A percentile compares a stretch with the other conserved stretches of the same genome.
phyloP scores from a whole-genome alignment of 306 rosid species.

The Ormosia emarginata region DNA sequence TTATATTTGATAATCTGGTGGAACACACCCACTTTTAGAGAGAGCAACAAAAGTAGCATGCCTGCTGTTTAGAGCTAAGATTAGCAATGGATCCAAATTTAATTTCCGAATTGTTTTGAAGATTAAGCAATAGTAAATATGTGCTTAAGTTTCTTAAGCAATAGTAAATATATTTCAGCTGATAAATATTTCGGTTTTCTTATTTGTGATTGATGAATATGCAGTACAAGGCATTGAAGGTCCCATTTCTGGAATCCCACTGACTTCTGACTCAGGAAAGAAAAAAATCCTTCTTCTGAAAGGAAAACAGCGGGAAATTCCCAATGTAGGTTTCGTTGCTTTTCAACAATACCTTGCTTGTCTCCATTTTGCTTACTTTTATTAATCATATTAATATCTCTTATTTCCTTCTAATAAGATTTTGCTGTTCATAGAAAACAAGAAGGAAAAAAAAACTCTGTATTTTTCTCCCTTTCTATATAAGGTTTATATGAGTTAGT shows the following conservation, averaged over 20 bases:
- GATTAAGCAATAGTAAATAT: background rate
- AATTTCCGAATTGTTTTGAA: background rate
- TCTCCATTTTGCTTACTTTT: conserved; percentile 7
- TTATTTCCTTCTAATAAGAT: background rate
- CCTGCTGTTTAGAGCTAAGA: background rate
- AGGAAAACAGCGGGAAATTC: conserved; percentile 74
- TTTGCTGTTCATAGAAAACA: background rate
- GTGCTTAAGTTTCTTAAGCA: background rate
- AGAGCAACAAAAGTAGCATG: background rate
- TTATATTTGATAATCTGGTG: background rate
- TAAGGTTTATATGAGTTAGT: background rate
- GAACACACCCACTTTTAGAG: background rate
- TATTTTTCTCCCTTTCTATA: background rate
- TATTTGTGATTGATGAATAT: conserved; percentile 23
- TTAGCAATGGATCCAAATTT: background rate
- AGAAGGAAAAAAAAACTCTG: background rate
- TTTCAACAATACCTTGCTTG: background rate
- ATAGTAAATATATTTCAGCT: background rate
- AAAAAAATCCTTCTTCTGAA: conserved; percentile 77
- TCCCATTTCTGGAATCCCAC: conserved; percentile 59
- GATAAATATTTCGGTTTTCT: conserved; percentile 12
- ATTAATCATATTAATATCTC: background rate
- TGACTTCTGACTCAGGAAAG: conserved; percentile 77
- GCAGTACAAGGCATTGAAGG: conserved; percentile 57
- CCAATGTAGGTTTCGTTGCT: conserved; percentile 44